Evolutionary conservation across 768 basidiomycete species (phyloP), one percentile per base, ranked within the genome.

Genomic region (Mycena rebaudengoi): DNA sequence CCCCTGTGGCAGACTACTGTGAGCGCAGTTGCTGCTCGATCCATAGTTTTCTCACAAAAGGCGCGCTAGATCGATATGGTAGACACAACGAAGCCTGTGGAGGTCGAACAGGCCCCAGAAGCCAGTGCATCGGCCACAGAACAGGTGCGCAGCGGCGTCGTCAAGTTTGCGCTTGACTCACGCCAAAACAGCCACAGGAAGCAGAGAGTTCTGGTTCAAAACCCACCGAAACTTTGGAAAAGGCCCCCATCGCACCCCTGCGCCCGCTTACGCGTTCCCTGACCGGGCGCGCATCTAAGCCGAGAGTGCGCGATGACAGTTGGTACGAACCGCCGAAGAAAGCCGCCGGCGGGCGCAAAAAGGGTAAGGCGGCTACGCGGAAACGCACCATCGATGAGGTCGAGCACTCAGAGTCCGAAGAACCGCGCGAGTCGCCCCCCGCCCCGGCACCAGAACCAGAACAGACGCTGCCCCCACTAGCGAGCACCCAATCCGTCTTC

Each of bases 281-380:
- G 13, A 60, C 64, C 4, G 64, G 64, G n/a, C 58, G 58, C 48
- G 64, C 64, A 53, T 50, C 58, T 0, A 65, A 65, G 26, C 64
- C 64, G 7, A 14, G 57, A 5, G 53, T 48, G n/a, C 64, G 64
- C 16, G 64, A 65, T 14, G 64, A 65, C 11, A 65, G 58, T 46
- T 65, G 64, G 64, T 65, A 65, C 40, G 32, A 60, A 4, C 21
- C 64, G 4, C 57, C 57, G 5, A 65, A 65, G 46, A 64, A 64
- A 51, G 26, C 7, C 23, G 16, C 41, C 20, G 64, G 45, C 5
- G 41, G 20, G 1, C 58, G 64, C 20, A 60, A 60, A 54, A 60
- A 60, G 53, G 29, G 21, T 41, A 65, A 55, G 39, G 14, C 56
- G 0, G 7, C n/a, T n/a, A n/a, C 63, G 30, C 58, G 57, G 10